Base-by-base conservation (phyloP, 306 rosid species). In the Prunus dulcis region DNA sequence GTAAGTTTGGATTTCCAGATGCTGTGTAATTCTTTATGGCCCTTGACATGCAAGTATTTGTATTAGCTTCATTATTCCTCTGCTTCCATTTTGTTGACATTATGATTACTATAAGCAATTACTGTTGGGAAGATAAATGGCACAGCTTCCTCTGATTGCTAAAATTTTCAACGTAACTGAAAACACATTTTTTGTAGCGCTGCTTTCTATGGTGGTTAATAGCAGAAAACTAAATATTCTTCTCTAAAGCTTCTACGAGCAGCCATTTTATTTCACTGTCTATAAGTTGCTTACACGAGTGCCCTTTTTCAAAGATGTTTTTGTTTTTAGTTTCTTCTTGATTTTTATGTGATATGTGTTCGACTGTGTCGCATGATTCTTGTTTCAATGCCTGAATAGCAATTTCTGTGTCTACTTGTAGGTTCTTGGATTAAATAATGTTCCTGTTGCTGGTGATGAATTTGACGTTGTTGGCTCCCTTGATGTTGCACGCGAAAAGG, bases 361-460 rank as follows among this genome's bases (percentile, higher is more conserved):
- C 2, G 1, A 34, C 8, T 34, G 8, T 34, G 27, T 62, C 28
- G 4, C 62, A 32, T 27, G 64, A 63, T 47, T 63, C 43, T 79
- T 58, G 64, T 41, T 55, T 68, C 25, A 30, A n/a, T 12, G 52
- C 74, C 64, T 50, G n/a, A 73, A 19, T 64, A 76, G 45, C 69
- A 66, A 56, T 61, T 50, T 76, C 80, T 79, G 32, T 62, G 27
- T 72, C 23, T 53, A 18, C 32, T 78, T 82, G 51, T 75, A 95
- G 99, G 92, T 91, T 74, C 87, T 92, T 78, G 99, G 99, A 72
- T 86, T 95, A 88, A 92, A 91, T 87, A 87, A 85, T 76, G 98
- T 95, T 78, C 93, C 99, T 23, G 65, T 87, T 71, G 97, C 99
- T 72, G 99, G 99, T 34, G 99, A 95, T 85, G 96, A 75, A 79